phyloP scores from a whole-genome alignment of 495 filamentous ascomycete species.

The Jackrogersella multiformis region DNA sequence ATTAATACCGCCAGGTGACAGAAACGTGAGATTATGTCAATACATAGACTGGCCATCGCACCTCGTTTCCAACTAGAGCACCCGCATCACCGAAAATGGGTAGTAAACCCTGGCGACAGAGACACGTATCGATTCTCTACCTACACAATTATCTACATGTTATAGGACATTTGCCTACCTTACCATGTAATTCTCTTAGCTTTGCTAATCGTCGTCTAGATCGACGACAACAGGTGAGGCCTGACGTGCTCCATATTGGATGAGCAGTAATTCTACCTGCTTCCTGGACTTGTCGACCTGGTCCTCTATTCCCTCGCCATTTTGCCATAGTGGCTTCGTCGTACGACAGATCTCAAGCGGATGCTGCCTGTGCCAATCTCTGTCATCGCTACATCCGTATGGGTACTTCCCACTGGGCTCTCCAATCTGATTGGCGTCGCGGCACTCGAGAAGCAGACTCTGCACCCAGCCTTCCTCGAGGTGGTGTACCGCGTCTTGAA shows the following conservation, averaged over 20 bases:
- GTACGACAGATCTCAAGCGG: conserved; percentile 30
- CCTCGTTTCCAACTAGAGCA: background rate
- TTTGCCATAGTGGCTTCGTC: background rate
- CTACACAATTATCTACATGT: conserved; percentile 2
- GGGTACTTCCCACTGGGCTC: conserved; percentile 19
- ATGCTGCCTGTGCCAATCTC: conserved; percentile 8
- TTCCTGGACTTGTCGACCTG: conserved; percentile 12
- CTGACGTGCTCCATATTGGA: conserved; percentile 21
- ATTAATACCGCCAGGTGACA: conserved; percentile 5
- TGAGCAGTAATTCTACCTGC: conserved; percentile 20
- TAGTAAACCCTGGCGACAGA: background rate
- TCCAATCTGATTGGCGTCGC: conserved; percentile 21
- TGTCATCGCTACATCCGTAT: background rate
- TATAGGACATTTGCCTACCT: background rate
- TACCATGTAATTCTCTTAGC: background rate
- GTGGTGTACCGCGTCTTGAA: conserved; percentile 23
- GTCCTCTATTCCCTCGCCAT: background rate
- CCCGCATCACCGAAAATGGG: background rate
- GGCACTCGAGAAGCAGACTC: conserved; percentile 29
- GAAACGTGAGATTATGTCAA: background rate
- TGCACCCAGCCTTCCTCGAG: conserved; percentile 26
- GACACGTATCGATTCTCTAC: conserved; percentile 6
- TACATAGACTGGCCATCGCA: background rate
- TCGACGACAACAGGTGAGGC: background rate
- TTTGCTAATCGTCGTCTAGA: background rate